Percentiles rank a stretch among this genome's conserved stretches.
Evolutionary conservation across 768 basidiomycete genomes (phyloP).

Genomic region (Suillus plorans): DNA sequence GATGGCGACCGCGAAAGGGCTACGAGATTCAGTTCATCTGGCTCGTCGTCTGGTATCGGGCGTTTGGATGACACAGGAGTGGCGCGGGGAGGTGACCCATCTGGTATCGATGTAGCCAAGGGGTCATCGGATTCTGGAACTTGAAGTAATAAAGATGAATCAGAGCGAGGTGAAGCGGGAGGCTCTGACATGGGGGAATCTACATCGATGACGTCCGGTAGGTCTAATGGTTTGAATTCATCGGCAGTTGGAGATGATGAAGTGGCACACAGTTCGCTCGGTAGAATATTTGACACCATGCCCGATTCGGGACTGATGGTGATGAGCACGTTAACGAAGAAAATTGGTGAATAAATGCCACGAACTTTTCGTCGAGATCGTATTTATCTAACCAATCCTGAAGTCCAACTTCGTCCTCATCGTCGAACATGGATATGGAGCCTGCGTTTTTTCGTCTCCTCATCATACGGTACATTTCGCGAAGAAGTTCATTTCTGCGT

Average conservation of each 20-base stretch:
- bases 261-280: slow-evolving; percentile 29
- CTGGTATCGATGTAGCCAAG: slow-evolving; percentile 11
- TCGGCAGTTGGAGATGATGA: slow-evolving; percentile 14
- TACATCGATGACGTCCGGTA: slow-evolving; percentile 16
- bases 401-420: slow-evolving; percentile 38
- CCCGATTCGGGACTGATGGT: slow-evolving; percentile 40
- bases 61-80: slow-evolving; percentile 15
- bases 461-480: slow-evolving; percentile 70
- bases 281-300: slow-evolving; percentile 37
- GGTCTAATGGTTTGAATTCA: slow-evolving; percentile 13
- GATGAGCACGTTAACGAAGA: slow-evolving; percentile 5
- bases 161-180: slow-evolving; percentile 27
- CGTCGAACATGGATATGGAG: slow-evolving; percentile 36
- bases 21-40: slow-evolving; percentile 8
- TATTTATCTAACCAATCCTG: slow-evolving; percentile 55
- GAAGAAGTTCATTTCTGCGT: slow-evolving; percentile 69
- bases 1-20: slow-evolving; percentile 21
- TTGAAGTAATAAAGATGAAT: slow-evolving; percentile 25
- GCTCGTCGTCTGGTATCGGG: slow-evolving; percentile 11
- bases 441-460: slow-evolving; percentile 49
- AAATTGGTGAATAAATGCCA: slow-evolving; percentile 11
- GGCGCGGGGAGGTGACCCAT: slow-evolving; percentile 17
- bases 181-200: slow-evolving; percentile 36
- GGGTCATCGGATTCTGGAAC: slow-evolving; percentile 21
- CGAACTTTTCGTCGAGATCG: slow-evolving; percentile 54